phyloP scores from a whole-genome alignment of 495 filamentous ascomycete genomes.

The Lasiosphaeria hispida region DNA sequence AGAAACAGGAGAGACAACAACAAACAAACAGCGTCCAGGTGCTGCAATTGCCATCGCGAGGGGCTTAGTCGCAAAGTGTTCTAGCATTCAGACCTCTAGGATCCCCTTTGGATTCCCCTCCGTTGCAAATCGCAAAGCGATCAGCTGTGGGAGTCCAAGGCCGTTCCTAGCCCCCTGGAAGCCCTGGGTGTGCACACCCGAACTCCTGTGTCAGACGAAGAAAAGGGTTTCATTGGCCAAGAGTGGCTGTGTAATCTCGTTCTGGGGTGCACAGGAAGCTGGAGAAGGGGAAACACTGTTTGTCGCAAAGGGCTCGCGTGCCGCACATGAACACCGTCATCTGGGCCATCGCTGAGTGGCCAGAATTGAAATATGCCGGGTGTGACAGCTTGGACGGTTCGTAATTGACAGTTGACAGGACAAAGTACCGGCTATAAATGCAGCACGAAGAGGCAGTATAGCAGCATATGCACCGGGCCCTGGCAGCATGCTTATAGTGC shows the following conservation, averaged over 20 bases:
- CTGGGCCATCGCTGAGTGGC: not conserved
- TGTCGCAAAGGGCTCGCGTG: conserved; percentile 4
- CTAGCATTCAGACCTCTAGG: too few relatives aligned
- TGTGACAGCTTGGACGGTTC: not conserved
- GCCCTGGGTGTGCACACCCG: not conserved
- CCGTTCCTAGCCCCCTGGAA: not conserved
- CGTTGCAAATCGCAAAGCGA: too few relatives aligned
- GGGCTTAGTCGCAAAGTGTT: too few relatives aligned
- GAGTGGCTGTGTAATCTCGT: conserved; percentile 20
- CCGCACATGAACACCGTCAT: not conserved
- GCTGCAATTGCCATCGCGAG: too few relatives aligned
- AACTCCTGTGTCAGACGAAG: not conserved
- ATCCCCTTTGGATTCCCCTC: too few relatives aligned
- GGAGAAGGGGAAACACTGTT: conserved; percentile 1
- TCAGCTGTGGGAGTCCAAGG: too few relatives aligned
- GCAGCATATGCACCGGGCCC: too few relatives aligned
- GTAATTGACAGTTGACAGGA: not conserved
- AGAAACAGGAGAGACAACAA: too few relatives aligned
- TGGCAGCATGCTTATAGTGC: too few relatives aligned
- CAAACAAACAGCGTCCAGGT: too few relatives aligned
- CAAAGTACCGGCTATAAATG: not conserved
- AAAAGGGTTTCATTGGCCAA: conserved; percentile 9
- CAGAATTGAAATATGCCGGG: not conserved
- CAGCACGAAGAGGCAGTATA: too few relatives aligned
- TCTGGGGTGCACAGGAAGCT: not conserved